These are phyloP conservation scores for Blechomonas ayalai DNA, from an alignment of 208 protist genomes.

Conservation along the genomic window DNA sequence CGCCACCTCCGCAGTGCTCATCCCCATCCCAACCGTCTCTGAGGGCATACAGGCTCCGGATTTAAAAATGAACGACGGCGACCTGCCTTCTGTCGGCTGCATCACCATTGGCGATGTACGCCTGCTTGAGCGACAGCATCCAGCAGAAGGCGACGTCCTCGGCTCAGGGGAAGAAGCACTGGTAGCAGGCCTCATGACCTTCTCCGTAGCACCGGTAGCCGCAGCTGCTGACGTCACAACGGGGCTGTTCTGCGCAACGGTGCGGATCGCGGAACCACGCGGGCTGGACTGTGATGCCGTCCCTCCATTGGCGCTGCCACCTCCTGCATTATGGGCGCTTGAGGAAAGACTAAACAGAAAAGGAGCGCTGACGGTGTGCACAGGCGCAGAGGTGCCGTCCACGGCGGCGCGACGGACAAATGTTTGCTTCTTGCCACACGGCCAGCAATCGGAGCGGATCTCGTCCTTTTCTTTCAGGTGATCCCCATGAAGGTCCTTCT, in stretches of 20 bases:
- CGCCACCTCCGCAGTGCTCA: not conserved
- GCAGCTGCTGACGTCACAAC: not conserved
- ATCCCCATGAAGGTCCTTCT: conserved; percentile 29
- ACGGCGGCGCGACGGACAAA: conserved; percentile 11
- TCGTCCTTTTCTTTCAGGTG: conserved; percentile 40
- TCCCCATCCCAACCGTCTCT: conserved; percentile 1
- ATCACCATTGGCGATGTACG: conserved; percentile 16
- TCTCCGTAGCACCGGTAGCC: not conserved
- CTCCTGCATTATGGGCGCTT: not conserved
- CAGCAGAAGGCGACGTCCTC: conserved; percentile 4
- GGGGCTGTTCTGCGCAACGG: not conserved
- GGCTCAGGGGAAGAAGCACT: not conserved
- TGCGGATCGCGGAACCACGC: not conserved
- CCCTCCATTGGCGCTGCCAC: not conserved
- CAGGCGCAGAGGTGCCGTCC: too few species aligned
- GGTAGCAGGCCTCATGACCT: not conserved
- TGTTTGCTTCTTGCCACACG: conserved; percentile 34
- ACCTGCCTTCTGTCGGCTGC: conserved; percentile 18
- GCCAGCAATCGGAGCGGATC: conserved; percentile 52
- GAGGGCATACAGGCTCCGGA: conserved; percentile 4
- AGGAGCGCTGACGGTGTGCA: conserved; percentile 3
- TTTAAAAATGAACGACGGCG: conserved; percentile 41
- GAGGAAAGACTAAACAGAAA: conserved; percentile 4
- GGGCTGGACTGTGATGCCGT: not conserved
- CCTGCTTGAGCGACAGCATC: not conserved